These are phyloP conservation scores for Neurospora sp. DNA, from an alignment of 2,329 filamentous ascomycete species.

Conservation along the genomic window DNA sequence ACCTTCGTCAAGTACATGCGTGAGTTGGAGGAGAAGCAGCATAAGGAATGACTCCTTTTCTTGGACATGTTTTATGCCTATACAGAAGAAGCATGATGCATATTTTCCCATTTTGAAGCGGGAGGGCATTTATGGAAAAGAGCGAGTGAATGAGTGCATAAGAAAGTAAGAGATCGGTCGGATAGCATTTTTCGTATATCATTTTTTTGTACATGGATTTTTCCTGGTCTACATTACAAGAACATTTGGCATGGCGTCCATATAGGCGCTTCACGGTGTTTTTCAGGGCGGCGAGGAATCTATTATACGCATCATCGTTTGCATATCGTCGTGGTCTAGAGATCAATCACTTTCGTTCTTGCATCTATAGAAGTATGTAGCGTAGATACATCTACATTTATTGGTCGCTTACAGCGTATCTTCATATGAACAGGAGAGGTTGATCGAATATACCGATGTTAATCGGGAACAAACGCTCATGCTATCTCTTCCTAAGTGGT, in stretches of 20 bases:
- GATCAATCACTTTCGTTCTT: background rate
- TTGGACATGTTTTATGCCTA: background rate
- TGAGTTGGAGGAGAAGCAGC: constrained; percentile 54
- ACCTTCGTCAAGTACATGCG: constrained; percentile 91
- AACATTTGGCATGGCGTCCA: background rate
- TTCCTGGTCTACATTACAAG: background rate
- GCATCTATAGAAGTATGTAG: background rate
- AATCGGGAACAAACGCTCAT: background rate
- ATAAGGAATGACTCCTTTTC: constrained; percentile 6
- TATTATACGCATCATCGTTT: background rate
- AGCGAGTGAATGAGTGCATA: background rate
- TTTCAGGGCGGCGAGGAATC: background rate
- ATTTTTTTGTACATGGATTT: background rate
- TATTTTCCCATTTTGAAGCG: background rate
- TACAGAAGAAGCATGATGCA: background rate
- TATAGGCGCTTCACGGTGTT: background rate
- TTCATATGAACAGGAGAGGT: background rate
- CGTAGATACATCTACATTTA: background rate
- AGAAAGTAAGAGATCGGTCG: background rate
- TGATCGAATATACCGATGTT: background rate
- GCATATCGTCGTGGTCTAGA: background rate
- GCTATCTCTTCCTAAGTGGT: background rate
- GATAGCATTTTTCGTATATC: background rate
- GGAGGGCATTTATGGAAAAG: background rate
- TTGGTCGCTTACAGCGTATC: background rate